phyloP scores from a whole-genome alignment of 176 grass and related monocot species.

The Olyra latifolia region DNA sequence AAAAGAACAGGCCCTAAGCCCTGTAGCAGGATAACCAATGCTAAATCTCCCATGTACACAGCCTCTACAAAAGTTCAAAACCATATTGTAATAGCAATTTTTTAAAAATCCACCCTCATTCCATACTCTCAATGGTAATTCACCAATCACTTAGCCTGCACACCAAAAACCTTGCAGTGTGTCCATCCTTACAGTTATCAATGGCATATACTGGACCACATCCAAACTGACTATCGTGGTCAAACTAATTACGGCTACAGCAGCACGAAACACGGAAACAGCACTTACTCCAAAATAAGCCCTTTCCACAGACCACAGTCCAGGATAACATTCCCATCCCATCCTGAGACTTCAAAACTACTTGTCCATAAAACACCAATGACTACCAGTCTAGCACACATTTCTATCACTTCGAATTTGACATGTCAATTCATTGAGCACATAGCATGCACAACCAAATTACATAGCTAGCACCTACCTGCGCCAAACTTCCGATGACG shows the following conservation, averaged over 20 bases:
- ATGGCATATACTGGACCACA: background rate
- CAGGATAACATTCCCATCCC: background rate
- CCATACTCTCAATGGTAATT: background rate
- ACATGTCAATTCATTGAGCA: slow-evolving; percentile 16
- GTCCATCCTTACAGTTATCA: slow-evolving; percentile 9
- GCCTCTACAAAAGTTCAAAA: background rate
- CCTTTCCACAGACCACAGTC: background rate
- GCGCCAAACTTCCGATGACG: slow-evolving; percentile 72
- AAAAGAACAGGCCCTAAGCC: no score
- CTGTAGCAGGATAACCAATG: background rate
- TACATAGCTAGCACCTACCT: slow-evolving; percentile 39
- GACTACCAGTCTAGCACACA: background rate
- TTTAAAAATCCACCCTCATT: background rate
- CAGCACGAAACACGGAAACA: background rate
- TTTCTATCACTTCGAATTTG: slow-evolving; percentile 11
- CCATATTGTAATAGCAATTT: background rate
- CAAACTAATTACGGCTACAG: background rate
- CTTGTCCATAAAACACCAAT: background rate
- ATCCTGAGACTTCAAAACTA: background rate
- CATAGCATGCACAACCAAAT: slow-evolving; percentile 11
- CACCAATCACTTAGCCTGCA: background rate
- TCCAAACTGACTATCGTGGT: background rate
- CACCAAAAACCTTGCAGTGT: background rate
- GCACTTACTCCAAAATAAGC: background rate
- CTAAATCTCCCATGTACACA: background rate